Base-by-base conservation (phyloP, 2,329 filamentous ascomycete species). In the Aspergillus japonicus region DNA sequence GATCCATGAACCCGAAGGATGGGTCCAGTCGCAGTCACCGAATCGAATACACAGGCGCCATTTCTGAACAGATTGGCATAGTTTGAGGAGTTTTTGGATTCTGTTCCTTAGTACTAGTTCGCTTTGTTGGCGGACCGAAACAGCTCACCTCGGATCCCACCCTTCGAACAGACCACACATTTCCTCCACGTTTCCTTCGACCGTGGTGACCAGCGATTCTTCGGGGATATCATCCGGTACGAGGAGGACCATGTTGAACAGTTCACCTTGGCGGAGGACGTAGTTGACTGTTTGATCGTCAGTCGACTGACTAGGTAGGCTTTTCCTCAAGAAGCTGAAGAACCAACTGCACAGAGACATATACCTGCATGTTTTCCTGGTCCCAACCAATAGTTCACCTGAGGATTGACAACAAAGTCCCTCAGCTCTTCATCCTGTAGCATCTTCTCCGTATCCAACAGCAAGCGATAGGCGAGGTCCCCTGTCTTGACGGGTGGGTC, bases 171-270 rank as follows among this genome's bases (percentile, higher is more conserved):
- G 73, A 0, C 78, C 78, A 51, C 78, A 78, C 81, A 84, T 84
- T 63, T 84, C 81, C 35, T 82, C 75, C 3, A 86, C 78, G 57
- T 81, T 81, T 3, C 81, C 83, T 14, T 79, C 74, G 0, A 82
- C 73, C 0, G 75, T 74, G 2, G 78, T 82, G 19, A 81, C 79
- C 0, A 70, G 50, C 0, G 86, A 82, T 1, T 81, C 80, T 5
- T 79, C 75, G 0, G 85, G 84, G 0, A 89, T 75, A 63, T 89
- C 82, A 64, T 90, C 87, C 0, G 88, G 87, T 1, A 85, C 82
- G 0, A 89, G 76, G 0, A 89, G 74, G 0, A 89, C 87, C 31
- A 90, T 80, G 33, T 72, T 72, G 39, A 72, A 71, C 1, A 71
- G 55, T 16, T 71, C 63, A 0, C 86, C 85, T 0, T 76, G 80